phyloP scores from a whole-genome alignment of 2,329 filamentous ascomycete genomes.

The Phialophora expanda region DNA sequence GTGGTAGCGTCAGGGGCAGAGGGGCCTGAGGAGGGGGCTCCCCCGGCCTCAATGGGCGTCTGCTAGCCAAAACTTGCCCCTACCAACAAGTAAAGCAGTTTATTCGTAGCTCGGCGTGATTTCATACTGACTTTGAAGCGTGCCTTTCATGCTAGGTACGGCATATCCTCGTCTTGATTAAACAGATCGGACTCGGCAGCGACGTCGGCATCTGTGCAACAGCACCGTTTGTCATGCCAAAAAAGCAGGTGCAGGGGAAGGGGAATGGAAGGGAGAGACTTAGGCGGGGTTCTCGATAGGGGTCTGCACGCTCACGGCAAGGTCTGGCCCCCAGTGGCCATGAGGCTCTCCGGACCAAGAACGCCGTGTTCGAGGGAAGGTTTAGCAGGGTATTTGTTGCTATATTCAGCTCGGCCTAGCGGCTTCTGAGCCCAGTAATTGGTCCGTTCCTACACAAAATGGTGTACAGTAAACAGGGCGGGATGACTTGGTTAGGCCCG shows the following conservation, averaged over 20 bases:
- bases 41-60: not conserved
- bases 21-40: not conserved
- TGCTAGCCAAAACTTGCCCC: not conserved
- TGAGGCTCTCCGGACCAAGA: not conserved
- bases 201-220: not conserved
- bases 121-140: not conserved
- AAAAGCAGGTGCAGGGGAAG: not conserved
- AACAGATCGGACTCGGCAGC: not conserved
- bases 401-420: not conserved
- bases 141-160: not conserved
- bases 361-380: not conserved
- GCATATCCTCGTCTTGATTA: not conserved
- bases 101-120: not conserved
- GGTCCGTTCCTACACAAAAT: not conserved
- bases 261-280: not conserved
- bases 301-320: not conserved
- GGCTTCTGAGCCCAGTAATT: not conserved
- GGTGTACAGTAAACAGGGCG: not conserved
- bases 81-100: not conserved
- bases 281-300: slow-evolving; percentile 3
- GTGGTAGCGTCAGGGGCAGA: not conserved
- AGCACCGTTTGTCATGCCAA: not conserved
- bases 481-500: not conserved
- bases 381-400: slow-evolving; percentile 1
- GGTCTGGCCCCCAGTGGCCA: slow-evolving; percentile 7